Base-by-base conservation (phyloP, 192 early-diverging fungal species). In the Entomortierella lignicola region DNA sequence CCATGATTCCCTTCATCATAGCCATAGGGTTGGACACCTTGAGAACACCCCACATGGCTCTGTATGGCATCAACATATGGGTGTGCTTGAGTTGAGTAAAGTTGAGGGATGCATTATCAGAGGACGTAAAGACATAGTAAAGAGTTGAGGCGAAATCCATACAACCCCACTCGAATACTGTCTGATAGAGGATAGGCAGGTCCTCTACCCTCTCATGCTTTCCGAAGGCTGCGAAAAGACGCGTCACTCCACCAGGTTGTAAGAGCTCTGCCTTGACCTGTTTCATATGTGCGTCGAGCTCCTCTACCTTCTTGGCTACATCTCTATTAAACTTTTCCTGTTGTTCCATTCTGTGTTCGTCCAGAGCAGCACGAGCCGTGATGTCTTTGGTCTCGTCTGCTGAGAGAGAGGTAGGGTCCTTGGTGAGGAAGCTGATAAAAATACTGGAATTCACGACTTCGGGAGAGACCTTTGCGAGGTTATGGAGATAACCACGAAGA, bases 141-240 rank as follows among this genome's bases (percentile, higher is more conserved):
- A 89, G 53, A 1, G 82, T 83, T 43, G 84, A 87, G 4, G 88
- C 88, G 73, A 87, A 87, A 31, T 84, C 85, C 62, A 89, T 89
- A 44, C 83, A 79, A 8, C 86, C 88, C 85, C 85, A 89, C 32
- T 87, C 85, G 66, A 89, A 81, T 3, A 83, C 70, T 3, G 73
- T 79, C 52, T 72, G 75, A 20, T 86, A 75, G 6, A 82, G 58
- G 6, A 23, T 29, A 2, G 88, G 88, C 18, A 89, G 66, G 12
- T 84, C 48, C 6, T 82, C 48, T n/a, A 86, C 69, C 0, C 72
- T 71, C 0, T 81, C 79, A 55, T 71, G 53, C n/a, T 64, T 20
- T 12, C 39, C 54, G 53, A 73, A 75, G 17, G 71, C 63, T 15
- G 20, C 53, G 39, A 83, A 73, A 29, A 67, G 57, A 43, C 65